These are phyloP conservation scores for Zancudomyces culisetae DNA, from an alignment of 371 early-diverging fungal species.

Conservation along the genomic window DNA sequence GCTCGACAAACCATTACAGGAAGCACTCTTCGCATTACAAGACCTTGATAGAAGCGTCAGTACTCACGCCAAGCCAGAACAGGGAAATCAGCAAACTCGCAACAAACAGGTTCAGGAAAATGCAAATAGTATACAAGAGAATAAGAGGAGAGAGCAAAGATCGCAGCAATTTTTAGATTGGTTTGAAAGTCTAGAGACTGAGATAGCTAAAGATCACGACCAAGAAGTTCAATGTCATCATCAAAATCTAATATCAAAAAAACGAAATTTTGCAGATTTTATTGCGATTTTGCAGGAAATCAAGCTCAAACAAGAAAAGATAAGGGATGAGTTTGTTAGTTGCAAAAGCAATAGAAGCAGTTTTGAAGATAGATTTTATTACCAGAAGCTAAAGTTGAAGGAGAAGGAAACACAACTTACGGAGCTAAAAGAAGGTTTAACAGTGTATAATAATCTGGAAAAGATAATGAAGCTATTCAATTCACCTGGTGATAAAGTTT, in stretches of 20 bases:
- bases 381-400: constrained; percentile 36
- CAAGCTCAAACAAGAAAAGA: constrained; percentile 27
- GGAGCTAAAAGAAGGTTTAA: constrained; percentile 26
- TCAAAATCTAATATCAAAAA: constrained; percentile 8
- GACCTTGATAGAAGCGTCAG: no score
- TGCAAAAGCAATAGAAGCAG: constrained; percentile 53
- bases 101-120: no score
- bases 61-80: no score
- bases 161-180: constrained; percentile 82
- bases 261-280: constrained; percentile 36
- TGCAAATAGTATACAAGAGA: no score
- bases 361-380: constrained; percentile 58
- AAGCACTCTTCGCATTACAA: no score
- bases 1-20: no score
- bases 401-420: not conserved
- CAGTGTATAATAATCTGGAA: constrained; percentile 64
- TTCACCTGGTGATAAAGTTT: constrained; percentile 62
- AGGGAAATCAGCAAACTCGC: no score
- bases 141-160: constrained; percentile 5
- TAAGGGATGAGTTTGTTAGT: constrained; percentile 46
- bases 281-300: constrained; percentile 33
- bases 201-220: constrained; percentile 48
- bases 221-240: constrained; percentile 63
- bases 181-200: constrained; percentile 58
- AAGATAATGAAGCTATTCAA: constrained; percentile 54